Percentiles rank a stretch among this genome's conserved stretches.
phyloP scores from a whole-genome alignment of 1,284 basidiomycete genomes.

The Moesziomyces sp. region DNA sequence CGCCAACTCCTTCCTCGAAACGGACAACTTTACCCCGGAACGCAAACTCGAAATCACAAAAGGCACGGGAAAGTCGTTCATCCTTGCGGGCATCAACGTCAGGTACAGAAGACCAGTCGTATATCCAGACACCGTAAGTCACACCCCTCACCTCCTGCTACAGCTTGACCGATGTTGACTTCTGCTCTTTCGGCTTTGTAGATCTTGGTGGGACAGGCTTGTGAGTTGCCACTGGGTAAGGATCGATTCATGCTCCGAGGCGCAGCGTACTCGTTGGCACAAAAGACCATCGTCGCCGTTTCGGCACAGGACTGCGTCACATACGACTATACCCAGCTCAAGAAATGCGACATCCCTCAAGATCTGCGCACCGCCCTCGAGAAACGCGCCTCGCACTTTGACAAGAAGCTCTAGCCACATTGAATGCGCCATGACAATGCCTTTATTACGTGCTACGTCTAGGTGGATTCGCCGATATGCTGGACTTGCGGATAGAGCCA shows the following conservation, averaged over 20 bases:
- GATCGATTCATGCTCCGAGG: conserved; percentile 48
- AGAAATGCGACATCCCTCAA: conserved; percentile 53
- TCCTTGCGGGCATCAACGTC: conserved; percentile 56
- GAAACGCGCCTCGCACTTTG: conserved; percentile 18
- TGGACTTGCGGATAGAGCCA: conserved; percentile 38
- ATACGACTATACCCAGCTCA: conserved; percentile 53
- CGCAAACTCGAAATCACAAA: conserved; percentile 37
- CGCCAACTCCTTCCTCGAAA: conserved; percentile 9
- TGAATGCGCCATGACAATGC: too few species aligned
- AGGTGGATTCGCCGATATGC: conserved; percentile 7
- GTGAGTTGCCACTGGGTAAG: conserved; percentile 37
- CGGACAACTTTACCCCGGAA: conserved; percentile 5
- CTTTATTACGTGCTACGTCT: neutral
- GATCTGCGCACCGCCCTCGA: conserved; percentile 39
- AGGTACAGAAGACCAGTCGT: conserved; percentile 57
- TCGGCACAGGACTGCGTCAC: conserved; percentile 51
- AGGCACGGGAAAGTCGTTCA: conserved; percentile 53
- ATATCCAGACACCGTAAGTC: conserved; percentile 49
- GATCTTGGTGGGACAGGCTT: conserved; percentile 52
- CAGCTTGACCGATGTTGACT: too few species aligned
- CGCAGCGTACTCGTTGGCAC: conserved; percentile 45
- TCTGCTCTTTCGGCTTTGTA: neutral
- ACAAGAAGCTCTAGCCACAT: conserved; percentile 22
- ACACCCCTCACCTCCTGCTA: neutral
- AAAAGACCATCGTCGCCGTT: conserved; percentile 51